Evolutionary conservation across 257 asterid species (phyloP), one percentile per base, ranked within the genome.

Genomic region (Thymus quinquecostatus): DNA sequence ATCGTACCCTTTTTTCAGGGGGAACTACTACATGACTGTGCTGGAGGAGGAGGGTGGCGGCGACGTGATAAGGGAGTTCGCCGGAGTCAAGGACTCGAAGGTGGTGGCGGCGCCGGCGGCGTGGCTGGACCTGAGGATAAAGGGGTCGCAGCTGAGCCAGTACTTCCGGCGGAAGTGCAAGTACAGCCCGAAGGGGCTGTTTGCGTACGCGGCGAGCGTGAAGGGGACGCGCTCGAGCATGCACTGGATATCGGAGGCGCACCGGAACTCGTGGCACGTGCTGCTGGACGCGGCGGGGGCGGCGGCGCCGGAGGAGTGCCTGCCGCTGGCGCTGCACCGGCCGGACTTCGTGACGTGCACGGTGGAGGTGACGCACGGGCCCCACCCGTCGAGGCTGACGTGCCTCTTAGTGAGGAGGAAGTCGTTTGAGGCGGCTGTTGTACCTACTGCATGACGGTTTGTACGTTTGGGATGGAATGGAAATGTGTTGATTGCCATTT

Each of bases 171-270:
- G 89, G 68, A 91, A 89, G 50, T 85, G 91, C 43, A 91, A 86
- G 79, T 77, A 86, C 51, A 75, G 55, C 13, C 95, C 95, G 0
- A 89, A 89, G 71, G 97, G 97, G 1, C 79, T 91, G 5, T 91
- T 91, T 33, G 88, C 92, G 0, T 91, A 91, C 60, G 84, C 92
- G 0, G 88, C 86, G 3, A 72, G 48, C 9, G 74, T 77, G 0
- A 75, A 74, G 5, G 92, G 85, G 0, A 78, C 71, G 1, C 84
- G 91, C 1, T 82, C 88, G 5, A 86, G 92, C 3, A 83, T 91
- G 97, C 97, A 89, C 56, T 89, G 96, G 97, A 89, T 91, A 41
- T 91, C 97, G 0, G 95, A 89, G 55, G 95, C 91, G 27, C 96
- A 86, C 50, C 65, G 97, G 54, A 91, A 89, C 66, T 76, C 80